Conservation (phyloP, 129 eudicot species). For the Flaveria trinervia region DNA sequence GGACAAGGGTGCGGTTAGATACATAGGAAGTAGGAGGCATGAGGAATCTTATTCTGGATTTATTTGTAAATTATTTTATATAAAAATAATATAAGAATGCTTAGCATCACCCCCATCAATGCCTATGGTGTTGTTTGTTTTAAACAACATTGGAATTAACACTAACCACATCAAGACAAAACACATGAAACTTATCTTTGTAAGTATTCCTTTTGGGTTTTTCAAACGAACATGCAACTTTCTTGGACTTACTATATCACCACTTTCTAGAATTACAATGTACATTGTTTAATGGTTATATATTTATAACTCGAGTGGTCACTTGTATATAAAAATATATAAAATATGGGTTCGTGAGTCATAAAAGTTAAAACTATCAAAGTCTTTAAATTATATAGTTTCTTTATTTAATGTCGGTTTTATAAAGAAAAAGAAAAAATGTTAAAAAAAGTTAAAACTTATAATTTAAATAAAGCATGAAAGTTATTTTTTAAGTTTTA, state of each 20-base stretch:
- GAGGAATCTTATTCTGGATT: slow-evolving; percentile 23
- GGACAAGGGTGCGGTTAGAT: not conserved
- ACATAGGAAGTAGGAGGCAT: slow-evolving; percentile 3
- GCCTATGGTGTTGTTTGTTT: slow-evolving; percentile 17
- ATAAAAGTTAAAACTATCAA: too few species aligned
- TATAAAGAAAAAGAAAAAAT: too few species aligned
- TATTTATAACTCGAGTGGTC: not conserved
- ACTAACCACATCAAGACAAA: slow-evolving; percentile 29
- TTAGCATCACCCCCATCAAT: slow-evolving; percentile 14
- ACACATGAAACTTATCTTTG: slow-evolving; percentile 19
- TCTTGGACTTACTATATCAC: slow-evolving; percentile 21
- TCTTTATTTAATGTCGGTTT: too few species aligned
- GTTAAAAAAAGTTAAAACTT: too few species aligned
- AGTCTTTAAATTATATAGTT: too few species aligned
- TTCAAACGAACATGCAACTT: slow-evolving; percentile 28
- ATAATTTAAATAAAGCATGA: too few species aligned
- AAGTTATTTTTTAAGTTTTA: too few species aligned
- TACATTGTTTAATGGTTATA: slow-evolving; percentile 12
- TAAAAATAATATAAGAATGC: slow-evolving; percentile 19
- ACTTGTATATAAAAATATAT: too few species aligned
- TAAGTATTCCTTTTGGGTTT: slow-evolving; percentile 11
- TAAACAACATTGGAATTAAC: slow-evolving; percentile 24
- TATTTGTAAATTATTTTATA: not conserved
- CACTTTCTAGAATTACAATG: slow-evolving; percentile 3
- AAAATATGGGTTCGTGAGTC: too few species aligned